Conservation (phyloP, 208 protist species). For the Strigomonas galati region DNA sequence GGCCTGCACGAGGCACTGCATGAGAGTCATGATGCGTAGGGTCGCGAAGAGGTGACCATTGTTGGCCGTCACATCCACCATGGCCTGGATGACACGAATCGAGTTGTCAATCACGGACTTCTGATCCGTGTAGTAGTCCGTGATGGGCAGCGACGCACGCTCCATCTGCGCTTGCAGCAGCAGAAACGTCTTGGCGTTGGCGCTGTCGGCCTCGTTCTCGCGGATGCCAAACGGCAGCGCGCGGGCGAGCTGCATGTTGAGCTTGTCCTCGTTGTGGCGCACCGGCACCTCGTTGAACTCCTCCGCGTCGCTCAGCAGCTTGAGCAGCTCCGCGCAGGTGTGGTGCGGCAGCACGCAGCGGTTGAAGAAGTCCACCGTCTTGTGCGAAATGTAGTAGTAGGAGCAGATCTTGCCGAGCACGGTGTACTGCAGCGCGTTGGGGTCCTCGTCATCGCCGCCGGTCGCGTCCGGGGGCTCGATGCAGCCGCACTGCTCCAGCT, state of each 20-base stretch:
- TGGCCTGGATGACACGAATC: slow-evolving; percentile 95
- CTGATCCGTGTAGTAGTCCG: slow-evolving; percentile 98
- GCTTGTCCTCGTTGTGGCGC: slow-evolving; percentile 98
- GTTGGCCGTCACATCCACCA: slow-evolving; percentile 95
- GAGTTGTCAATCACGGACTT: slow-evolving; percentile 97
- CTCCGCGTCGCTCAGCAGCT: slow-evolving; percentile 86
- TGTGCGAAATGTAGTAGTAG: slow-evolving; percentile 98
- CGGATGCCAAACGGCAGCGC: slow-evolving; percentile 71
- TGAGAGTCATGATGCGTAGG: slow-evolving; percentile 89
- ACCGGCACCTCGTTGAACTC: slow-evolving; percentile 98
- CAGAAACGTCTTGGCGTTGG: slow-evolving; percentile 96
- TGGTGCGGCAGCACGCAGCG: slow-evolving; percentile 51
- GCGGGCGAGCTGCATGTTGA: slow-evolving; percentile 90
- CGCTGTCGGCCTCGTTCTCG: slow-evolving; percentile 69
- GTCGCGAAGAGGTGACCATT: slow-evolving; percentile 89
- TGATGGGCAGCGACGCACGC: slow-evolving; percentile 90
- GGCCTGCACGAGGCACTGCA: slow-evolving; percentile 95
- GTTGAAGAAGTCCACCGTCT: slow-evolving; percentile 92
- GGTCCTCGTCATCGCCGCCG: slow-evolving; percentile 48
- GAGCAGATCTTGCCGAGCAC: slow-evolving; percentile 96
- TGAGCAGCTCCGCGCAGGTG: slow-evolving; percentile 71
- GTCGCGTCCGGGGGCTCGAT: slow-evolving; percentile 54
- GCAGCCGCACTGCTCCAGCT: slow-evolving; percentile 83
- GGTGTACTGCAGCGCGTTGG: slow-evolving; percentile 73
- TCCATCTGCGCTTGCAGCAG: slow-evolving; percentile 98